phyloP scores from a whole-genome alignment of 2,329 filamentous ascomycete genomes.

The Monosporascus sp. region DNA sequence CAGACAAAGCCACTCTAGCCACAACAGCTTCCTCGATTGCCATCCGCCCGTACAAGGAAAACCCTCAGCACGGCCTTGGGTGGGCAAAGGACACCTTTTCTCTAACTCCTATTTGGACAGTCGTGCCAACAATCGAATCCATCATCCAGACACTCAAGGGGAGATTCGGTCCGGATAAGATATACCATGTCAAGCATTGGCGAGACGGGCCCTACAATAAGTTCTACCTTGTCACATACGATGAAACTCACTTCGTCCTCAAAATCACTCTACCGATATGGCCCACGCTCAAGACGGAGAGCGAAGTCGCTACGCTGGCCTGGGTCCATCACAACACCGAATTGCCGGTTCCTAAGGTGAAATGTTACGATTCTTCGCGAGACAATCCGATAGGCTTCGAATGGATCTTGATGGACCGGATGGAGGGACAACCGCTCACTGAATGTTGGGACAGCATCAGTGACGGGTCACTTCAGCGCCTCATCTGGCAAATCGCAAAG shows the following conservation, averaged over 20 bases:
- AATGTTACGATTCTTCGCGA: slow-evolving; percentile 13
- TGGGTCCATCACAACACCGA: slow-evolving; percentile 17
- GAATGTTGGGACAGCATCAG: slow-evolving; percentile 19
- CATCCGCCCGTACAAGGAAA: not conserved
- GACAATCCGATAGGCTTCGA: slow-evolving; percentile 23
- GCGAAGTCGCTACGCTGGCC: slow-evolving; percentile 24
- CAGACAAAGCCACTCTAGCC: not conserved
- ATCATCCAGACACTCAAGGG: slow-evolving; percentile 16
- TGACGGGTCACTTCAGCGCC: slow-evolving; percentile 17
- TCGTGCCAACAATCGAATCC: slow-evolving; percentile 14
- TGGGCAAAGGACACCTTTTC: not conserved
- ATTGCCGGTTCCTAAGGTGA: slow-evolving; percentile 20
- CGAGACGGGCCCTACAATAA: slow-evolving; percentile 17
- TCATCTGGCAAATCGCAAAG: slow-evolving; percentile 23
- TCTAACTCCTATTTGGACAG: slow-evolving; percentile 10
- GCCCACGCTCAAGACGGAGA: slow-evolving; percentile 20
- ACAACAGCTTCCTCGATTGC: not conserved
- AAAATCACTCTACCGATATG: slow-evolving; percentile 21
- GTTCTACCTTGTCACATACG: slow-evolving; percentile 17
- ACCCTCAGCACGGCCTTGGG: not conserved
- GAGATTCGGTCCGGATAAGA: slow-evolving; percentile 4
- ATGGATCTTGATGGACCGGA: slow-evolving; percentile 25
- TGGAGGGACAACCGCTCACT: slow-evolving; percentile 20
- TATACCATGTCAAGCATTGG: slow-evolving; percentile 13
- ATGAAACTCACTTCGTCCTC: slow-evolving; percentile 25